These are phyloP conservation scores for Ogataea paradorogensis DNA, from an alignment of 805 yeast species.

Conservation along the genomic window DNA sequence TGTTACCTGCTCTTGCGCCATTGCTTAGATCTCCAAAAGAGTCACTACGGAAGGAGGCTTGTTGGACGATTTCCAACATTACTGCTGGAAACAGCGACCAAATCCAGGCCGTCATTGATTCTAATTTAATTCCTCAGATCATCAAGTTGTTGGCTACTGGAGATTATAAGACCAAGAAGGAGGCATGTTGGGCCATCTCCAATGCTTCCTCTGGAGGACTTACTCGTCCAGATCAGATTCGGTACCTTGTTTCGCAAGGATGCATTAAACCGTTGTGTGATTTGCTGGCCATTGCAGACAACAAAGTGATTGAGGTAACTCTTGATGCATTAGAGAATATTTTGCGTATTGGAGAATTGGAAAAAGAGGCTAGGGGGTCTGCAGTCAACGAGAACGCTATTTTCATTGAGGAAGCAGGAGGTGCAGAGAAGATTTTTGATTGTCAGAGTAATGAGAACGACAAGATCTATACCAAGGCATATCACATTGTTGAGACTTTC, in stretches of 20 bases:
- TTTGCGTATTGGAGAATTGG: conserved; percentile 90
- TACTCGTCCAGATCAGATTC: conserved; percentile 86
- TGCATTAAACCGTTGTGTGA: conserved; percentile 97
- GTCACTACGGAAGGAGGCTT: conserved; percentile 92
- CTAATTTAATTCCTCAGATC: conserved; percentile 90
- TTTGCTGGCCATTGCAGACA: conserved; percentile 80
- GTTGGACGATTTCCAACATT: conserved; percentile 98
- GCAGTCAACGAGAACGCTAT: conserved; percentile 82
- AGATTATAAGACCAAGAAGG: conserved; percentile 94
- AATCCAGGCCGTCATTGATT: conserved; percentile 94
- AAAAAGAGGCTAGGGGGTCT: conserved; percentile 71
- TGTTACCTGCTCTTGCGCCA: conserved; percentile 77
- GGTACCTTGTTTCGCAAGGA: conserved; percentile 90
- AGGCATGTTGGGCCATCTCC: conserved; percentile 99
- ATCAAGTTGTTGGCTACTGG: conserved; percentile 72
- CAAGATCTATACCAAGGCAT: conserved; percentile 89
- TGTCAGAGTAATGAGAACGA: conserved; percentile 92
- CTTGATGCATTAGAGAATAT: conserved; percentile 94
- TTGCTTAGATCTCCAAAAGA: conserved; percentile 84
- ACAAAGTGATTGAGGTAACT: conserved; percentile 90
- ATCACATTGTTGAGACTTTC: conserved; percentile 83
- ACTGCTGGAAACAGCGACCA: conserved; percentile 97
- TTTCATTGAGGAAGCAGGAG: conserved; percentile 96
- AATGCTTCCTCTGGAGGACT: conserved; percentile 97
- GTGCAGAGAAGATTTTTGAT: conserved; percentile 92